These are phyloP conservation scores for Rhododendron vialii DNA, from an alignment of 148 eudicot genomes.

Conservation along the genomic window DNA sequence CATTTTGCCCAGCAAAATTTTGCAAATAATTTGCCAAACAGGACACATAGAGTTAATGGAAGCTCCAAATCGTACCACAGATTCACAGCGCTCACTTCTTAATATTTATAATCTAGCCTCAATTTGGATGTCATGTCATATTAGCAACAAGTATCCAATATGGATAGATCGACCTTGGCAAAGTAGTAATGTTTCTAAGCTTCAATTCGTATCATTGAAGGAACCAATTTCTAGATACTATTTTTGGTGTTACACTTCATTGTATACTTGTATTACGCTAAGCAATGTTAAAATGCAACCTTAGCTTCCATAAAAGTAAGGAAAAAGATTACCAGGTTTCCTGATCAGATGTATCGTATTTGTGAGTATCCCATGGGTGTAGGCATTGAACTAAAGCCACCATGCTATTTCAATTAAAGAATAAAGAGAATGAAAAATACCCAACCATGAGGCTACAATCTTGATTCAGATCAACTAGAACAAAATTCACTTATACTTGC, in stretches of 20 bases:
- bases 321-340: neutral
- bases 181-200: neutral
- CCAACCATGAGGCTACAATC: neutral
- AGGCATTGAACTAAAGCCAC: neutral
- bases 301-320: neutral
- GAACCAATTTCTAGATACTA: neutral
- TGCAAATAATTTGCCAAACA: neutral
- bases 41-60: neutral
- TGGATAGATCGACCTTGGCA: neutral
- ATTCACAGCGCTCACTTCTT: neutral
- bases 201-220: neutral
- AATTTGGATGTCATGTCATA: neutral
- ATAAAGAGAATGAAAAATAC: too few relatives aligned
- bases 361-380: neutral
- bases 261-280: neutral
- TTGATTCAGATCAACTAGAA: neutral
- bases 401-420: neutral
- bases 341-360: neutral
- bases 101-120: neutral
- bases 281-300: neutral
- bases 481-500: neutral
- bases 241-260: neutral
- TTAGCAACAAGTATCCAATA: neutral
- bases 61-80: neutral
- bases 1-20: neutral